A percentile compares a stretch with the other conserved stretches of the same genome.
These are phyloP conservation scores for Balakata baccata DNA, from an alignment of 345 rosid genomes.

Conservation along the genomic window DNA sequence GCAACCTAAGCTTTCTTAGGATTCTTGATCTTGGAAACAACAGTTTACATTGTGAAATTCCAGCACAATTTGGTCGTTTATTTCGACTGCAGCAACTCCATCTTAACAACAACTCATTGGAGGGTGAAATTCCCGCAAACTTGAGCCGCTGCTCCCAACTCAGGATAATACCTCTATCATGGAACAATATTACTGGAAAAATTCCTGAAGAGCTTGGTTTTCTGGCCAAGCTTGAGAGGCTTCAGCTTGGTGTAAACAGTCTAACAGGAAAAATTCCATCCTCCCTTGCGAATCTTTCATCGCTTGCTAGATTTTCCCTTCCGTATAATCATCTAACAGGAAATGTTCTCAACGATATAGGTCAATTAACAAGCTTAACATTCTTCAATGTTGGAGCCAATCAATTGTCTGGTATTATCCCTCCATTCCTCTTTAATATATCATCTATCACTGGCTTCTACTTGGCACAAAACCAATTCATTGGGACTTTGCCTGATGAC, in stretches of 20 bases:
- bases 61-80: no score
- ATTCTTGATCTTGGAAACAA: no score
- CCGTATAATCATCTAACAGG: not conserved
- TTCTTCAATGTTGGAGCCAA: not conserved
- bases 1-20: no score
- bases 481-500: constrained; percentile 4
- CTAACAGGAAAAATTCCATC: not conserved
- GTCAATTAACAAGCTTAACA: constrained; percentile 1
- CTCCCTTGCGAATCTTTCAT: constrained; percentile 1
- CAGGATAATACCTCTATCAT: not conserved
- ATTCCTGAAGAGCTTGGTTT: constrained; percentile 11
- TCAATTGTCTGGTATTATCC: constrained; percentile 12
- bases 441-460: not conserved
- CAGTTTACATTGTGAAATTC: no score
- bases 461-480: not conserved
- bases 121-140: no score
- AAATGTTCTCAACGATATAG: not conserved
- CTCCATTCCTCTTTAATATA: constrained; percentile 18
- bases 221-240: not conserved
- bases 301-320: not conserved
- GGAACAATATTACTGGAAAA: not conserved
- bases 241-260: not conserved
- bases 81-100: no score
- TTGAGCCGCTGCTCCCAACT: not conserved
- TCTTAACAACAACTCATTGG: no score